phyloP scores from a whole-genome alignment of 2,329 filamentous ascomycete species.

The Claviceps paspali region DNA sequence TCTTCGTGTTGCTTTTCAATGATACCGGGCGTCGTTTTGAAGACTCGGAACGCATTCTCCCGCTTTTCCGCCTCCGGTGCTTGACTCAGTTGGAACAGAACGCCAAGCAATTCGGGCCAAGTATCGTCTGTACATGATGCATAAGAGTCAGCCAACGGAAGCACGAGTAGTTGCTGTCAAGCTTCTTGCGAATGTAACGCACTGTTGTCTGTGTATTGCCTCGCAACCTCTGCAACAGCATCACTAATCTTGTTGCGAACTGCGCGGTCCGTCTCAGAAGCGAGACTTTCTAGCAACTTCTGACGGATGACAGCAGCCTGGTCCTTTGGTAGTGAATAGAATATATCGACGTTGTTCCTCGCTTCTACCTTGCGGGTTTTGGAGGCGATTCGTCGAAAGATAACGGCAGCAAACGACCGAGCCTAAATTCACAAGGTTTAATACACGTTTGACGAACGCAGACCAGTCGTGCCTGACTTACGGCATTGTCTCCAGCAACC shows the following conservation, averaged over 20 bases:
- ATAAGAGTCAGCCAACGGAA: too few species aligned
- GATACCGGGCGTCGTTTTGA: constrained; percentile 84
- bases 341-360: constrained; percentile 65
- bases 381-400: constrained; percentile 85
- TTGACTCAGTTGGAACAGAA: constrained; percentile 82
- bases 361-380: constrained; percentile 67
- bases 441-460: too few species aligned
- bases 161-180: too few species aligned
- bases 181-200: too few species aligned
- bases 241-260: constrained; percentile 94
- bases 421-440: constrained; percentile 47
- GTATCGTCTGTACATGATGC: constrained; percentile 54
- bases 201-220: constrained; percentile 90
- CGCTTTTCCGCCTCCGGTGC: constrained; percentile 69
- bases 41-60: constrained; percentile 88
- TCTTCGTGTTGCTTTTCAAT: constrained; percentile 94
- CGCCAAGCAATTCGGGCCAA: constrained; percentile 79
- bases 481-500: constrained; percentile 55
- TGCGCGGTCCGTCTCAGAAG: constrained; percentile 53
- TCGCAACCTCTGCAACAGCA: constrained; percentile 87
- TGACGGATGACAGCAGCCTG: constrained; percentile 66
- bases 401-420: constrained; percentile 80
- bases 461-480: constrained; percentile 21
- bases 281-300: constrained; percentile 67
- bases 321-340: constrained; percentile 60